Percentiles rank a stretch among this genome's conserved stretches.
Conservation (phyloP, 331 rosid genomes). For the Saraca asoca region DNA sequence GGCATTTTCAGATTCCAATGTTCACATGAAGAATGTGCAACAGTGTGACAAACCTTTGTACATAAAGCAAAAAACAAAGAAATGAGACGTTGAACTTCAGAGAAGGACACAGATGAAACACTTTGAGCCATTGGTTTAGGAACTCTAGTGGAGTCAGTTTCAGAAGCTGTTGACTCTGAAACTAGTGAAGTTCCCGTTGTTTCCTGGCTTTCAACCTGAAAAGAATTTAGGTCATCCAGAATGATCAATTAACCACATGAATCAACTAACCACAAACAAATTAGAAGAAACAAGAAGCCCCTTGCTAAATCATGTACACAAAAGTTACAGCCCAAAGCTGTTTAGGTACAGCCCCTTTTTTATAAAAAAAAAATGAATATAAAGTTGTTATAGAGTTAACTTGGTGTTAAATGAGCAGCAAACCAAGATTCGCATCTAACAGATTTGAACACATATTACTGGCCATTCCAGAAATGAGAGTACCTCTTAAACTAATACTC, state of each 20-base stretch:
- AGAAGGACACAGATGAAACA: constrained; percentile 55
- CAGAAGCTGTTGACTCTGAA: constrained; percentile 60
- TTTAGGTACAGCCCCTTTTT: too few species aligned
- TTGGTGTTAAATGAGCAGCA: too few species aligned
- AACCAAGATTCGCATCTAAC: too few species aligned
- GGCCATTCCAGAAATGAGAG: too few species aligned
- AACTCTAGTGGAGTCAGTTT: constrained; percentile 51
- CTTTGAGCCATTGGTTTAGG: constrained; percentile 40
- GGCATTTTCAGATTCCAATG: constrained; percentile 20
- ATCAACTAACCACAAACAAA: too few species aligned
- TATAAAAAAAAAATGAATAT: too few species aligned
- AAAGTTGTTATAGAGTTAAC: too few species aligned
- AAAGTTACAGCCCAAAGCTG: too few species aligned
- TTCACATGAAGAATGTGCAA: constrained; percentile 17
- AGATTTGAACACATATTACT: too few species aligned
- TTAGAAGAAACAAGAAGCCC: too few species aligned
- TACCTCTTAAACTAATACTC: too few species aligned
- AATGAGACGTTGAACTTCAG: constrained; percentile 82
- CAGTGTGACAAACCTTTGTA: constrained; percentile 64
- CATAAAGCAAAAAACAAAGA: constrained; percentile 93
- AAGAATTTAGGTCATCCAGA: constrained; percentile 12
- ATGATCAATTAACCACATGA: constrained; percentile 5
- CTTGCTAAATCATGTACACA: too few species aligned
- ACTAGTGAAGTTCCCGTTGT: constrained; percentile 52
- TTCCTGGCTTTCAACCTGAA: constrained; percentile 71